Evolutionary conservation across 164 flowering plant species (phyloP), one percentile per base, ranked within the genome.

Genomic region (Chimonanthus praecox): DNA sequence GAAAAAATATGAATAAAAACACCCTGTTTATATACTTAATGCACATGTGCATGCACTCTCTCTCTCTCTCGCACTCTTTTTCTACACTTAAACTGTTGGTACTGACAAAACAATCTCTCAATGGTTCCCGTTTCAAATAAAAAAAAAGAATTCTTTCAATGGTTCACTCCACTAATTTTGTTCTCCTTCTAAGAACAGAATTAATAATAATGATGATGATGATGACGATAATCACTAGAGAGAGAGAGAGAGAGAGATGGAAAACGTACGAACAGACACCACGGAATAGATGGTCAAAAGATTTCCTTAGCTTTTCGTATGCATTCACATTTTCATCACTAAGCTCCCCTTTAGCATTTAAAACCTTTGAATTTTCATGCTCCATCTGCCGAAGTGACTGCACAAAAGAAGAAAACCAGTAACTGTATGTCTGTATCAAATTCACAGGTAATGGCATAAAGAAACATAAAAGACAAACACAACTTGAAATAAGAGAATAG

Each of bases 271-370:
- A 84, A 71, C 97, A 86, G 67, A 95, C 84, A 74, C 92, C 95
- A 21, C 99, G 93, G 71, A 87, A 89, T 67, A 95, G 78, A 49
- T 90, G 92, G 76, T 95, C 99, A 80, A 86, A 93, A 65, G 97
- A 88, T 82, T 95, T 95, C 64, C 98, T 88, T 74, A 90, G 87
- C 85, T 89, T 93, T 80, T 95, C 98, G 83, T 95, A 95, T 72
- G 93, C 85, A 78, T 91, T 75, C 16, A 80, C 84, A 84, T 83
- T 90, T 82, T 95, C 99, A 58, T 95, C 99, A 69, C 91, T 93
- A 43, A 95, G 92, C 81, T 95, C 99, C 73, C 99, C 98, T 82
- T 93, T 95, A 33, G 98, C 94, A 88, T 88, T 90, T 64, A 95
- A 79, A 67, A 90, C 91, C 83, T 92, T 95, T 2, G 94, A 84